Conservation (phyloP, 192 early-diverging fungal genomes). For the Rhizoclosmatium globosum region DNA sequence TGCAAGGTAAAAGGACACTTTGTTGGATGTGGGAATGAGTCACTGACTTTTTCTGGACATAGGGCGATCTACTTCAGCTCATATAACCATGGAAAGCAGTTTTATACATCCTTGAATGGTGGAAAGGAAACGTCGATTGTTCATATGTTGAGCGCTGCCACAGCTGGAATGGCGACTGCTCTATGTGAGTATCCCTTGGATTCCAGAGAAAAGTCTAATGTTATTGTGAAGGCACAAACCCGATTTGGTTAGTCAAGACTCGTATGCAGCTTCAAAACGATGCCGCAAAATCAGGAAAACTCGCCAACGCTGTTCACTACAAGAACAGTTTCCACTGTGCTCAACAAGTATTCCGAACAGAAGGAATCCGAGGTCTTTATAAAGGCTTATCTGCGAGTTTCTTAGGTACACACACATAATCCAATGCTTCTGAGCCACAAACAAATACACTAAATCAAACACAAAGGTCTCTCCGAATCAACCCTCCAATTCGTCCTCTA, state of each 20-base stretch:
- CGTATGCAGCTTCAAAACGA: conserved; percentile 85
- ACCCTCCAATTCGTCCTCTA: conserved; percentile 97
- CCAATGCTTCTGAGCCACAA: too few species aligned
- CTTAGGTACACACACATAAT: conserved; percentile 52
- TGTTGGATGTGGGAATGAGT: not conserved
- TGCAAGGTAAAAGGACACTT: conserved; percentile 65
- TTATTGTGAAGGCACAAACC: conserved; percentile 72
- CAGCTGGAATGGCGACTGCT: conserved; percentile 80
- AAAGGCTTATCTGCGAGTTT: conserved; percentile 91
- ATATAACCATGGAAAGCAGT: conserved; percentile 89
- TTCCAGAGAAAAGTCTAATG: too few species aligned
- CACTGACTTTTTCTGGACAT: not conserved
- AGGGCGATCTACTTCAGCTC: conserved; percentile 94
- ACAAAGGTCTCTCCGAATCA: conserved; percentile 70
- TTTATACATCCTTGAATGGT: conserved; percentile 74
- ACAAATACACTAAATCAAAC: too few species aligned
- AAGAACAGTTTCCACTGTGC: conserved; percentile 83
- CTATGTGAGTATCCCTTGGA: conserved; percentile 31
- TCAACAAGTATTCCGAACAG: conserved; percentile 70
- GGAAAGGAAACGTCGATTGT: conserved; percentile 81
- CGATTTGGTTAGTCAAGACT: conserved; percentile 98
- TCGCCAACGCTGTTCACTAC: conserved; percentile 49
- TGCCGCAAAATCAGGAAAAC: conserved; percentile 37
- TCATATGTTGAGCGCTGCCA: conserved; percentile 79
- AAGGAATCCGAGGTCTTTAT: conserved; percentile 87